Percentiles rank a stretch among this genome's conserved stretches.
Evolutionary conservation across 2,329 filamentous ascomycete genomes (phyloP).

Genomic region (Paracoccidioides brasiliensis): DNA sequence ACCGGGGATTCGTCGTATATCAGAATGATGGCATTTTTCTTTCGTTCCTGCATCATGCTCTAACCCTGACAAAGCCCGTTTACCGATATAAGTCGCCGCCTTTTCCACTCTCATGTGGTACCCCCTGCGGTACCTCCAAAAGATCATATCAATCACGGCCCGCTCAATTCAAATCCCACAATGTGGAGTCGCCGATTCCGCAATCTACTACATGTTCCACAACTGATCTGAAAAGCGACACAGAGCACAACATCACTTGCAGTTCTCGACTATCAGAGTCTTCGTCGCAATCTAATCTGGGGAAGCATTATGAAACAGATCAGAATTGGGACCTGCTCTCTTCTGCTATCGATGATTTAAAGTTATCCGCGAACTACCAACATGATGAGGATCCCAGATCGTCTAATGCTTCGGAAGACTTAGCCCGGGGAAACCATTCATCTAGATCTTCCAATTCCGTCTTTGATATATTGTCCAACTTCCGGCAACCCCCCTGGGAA

Average conservation of each 20-base stretch:
- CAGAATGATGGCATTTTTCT: constrained; percentile 30
- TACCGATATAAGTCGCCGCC: neutral
- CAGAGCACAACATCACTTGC: neutral
- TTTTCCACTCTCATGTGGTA: neutral
- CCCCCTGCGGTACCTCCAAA: neutral
- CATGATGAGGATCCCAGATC: neutral
- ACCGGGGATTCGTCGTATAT: constrained; percentile 20
- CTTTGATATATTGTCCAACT: neutral
- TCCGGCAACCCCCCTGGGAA: neutral
- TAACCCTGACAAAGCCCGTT: constrained; percentile 37
- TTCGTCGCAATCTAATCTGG: neutral
- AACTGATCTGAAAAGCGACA: neutral
- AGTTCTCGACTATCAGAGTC: neutral
- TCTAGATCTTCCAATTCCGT: neutral
- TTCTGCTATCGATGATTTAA: neutral
- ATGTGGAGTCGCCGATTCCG: neutral
- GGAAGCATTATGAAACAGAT: neutral
- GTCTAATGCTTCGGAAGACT: neutral
- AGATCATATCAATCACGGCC: neutral
- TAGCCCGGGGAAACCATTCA: neutral
- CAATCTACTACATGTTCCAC: neutral
- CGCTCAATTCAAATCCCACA: neutral
- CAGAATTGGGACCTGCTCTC: neutral
- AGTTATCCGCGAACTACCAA: neutral
- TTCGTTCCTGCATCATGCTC: constrained; percentile 61